Evolutionary conservation across 805 yeast genomes (phyloP).

Genomic region (Sugiyamaella floridensis): DNA sequence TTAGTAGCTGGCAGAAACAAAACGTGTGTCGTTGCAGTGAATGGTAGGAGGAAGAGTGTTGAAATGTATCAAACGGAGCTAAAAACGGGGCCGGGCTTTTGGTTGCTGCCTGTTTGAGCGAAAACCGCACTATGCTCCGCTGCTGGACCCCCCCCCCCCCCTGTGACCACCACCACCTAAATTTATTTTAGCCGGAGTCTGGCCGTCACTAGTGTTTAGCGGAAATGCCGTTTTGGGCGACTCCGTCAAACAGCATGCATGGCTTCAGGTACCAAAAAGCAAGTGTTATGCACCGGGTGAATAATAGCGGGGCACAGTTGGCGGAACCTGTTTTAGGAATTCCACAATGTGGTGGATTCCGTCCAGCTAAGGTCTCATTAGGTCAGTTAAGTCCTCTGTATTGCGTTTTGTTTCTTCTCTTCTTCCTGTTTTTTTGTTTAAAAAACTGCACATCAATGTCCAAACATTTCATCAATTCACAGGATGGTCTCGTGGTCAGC

Average conservation of each 20-base stretch:
- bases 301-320: neutral
- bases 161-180: no score
- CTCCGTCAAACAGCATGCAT: neutral
- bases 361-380: neutral
- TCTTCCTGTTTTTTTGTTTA: neutral
- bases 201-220: neutral
- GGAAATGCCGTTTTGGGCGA: neutral
- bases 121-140: no score
- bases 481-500: conserved; percentile 32
- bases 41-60: neutral
- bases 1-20: neutral
- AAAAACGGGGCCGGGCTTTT: no score
- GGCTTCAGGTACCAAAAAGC: neutral
- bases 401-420: neutral
- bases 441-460: conserved; percentile 27
- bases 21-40: neutral
- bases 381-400: neutral
- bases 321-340: neutral
- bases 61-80: no score
- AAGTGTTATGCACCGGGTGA: neutral
- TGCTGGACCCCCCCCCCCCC: no score
- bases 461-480: conserved; percentile 39
- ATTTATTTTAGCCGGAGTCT: no score
- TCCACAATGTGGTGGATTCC: no score
- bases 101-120: no score